phyloP scores from a whole-genome alignment of 2,329 filamentous ascomycete species.

The Penicillium sp. region DNA sequence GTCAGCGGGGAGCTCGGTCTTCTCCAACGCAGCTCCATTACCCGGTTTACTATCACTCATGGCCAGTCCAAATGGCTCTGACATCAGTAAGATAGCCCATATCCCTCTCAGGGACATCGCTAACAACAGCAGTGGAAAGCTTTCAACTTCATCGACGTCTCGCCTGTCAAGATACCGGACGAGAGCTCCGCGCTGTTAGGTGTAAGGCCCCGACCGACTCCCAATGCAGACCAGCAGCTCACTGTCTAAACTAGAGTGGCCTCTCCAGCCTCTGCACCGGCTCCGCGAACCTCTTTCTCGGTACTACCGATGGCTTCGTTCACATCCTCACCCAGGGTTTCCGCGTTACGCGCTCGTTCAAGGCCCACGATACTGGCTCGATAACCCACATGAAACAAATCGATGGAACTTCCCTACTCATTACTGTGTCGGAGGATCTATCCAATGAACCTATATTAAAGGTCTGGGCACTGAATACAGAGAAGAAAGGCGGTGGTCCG shows the following conservation, averaged over 20 bases:
- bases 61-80: conserved; percentile 41
- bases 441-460: conserved; percentile 83
- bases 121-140: conserved; percentile 73
- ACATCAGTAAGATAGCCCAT: conserved; percentile 34
- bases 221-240: neutral
- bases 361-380: conserved; percentile 67
- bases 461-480: conserved; percentile 95
- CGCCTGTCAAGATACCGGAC: conserved; percentile 71
- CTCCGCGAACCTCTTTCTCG: conserved; percentile 83
- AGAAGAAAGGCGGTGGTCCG: conserved; percentile 88
- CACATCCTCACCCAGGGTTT: conserved; percentile 82
- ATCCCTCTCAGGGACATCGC: neutral
- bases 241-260: conserved; percentile 47
- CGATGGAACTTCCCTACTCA: conserved; percentile 75
- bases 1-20: conserved; percentile 4
- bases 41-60: conserved; percentile 21
- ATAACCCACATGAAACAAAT: conserved; percentile 92
- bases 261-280: conserved; percentile 80
- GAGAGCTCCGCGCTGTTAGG: conserved; percentile 75
- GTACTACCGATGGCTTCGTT: conserved; percentile 76
- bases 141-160: conserved; percentile 98
- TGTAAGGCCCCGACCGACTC: conserved; percentile 48
- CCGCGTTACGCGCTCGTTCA: conserved; percentile 81
- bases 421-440: conserved; percentile 78
- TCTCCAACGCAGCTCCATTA: conserved; percentile 16